Evolutionary conservation across 495 filamentous ascomycete genomes (phyloP), one percentile per base, ranked within the genome.

Genomic region (Penicillium macrosclerotiorum): DNA sequence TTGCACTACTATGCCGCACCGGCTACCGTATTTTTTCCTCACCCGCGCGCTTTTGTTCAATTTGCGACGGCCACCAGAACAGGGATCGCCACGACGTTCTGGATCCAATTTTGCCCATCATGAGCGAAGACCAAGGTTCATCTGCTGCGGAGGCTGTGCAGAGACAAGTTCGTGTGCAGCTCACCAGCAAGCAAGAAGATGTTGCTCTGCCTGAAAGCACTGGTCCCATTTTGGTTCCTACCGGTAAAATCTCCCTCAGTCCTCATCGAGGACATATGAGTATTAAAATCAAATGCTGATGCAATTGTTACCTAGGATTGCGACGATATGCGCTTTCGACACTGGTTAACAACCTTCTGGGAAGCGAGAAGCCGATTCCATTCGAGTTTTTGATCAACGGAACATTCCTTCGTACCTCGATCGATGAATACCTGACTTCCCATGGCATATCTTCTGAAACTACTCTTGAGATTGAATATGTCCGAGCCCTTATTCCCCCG

Each of bases 311-410:
- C 36, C 39, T 39, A 89, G 90, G 84, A 40, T 77, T 96, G 47
- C 84, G 88, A 54, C 82, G 93, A 64, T 93, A 95, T 78, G 88
- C 84, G 42, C 82, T 98, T 14, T 96, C 92, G 1, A 86, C 88
- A 23, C 80, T 98, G 50, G 86, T 97, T 49, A 98, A 98, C 70
- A 90, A 87, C 51, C 85, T 97, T 57, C 81, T 96, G 45, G 72
- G 84, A 47, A 87, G 82, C 24, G 73, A 83, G 31, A 78, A 83
- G 32, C 86, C 92, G 11, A 80, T 95, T 27, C 93, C 93, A 20
- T 89, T 98, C 71, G 94, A 98, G 65, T 96, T 98, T 75, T 78
- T 98, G 49, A 81, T 94, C 66, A 89, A 91, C 57, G 93, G 94
- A 55, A 81, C 84, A 51, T 95, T 94, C 67, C 80, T 98, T 19